Conservation (phyloP, 2,329 filamentous ascomycete species). For the Fusarium sp. region DNA sequence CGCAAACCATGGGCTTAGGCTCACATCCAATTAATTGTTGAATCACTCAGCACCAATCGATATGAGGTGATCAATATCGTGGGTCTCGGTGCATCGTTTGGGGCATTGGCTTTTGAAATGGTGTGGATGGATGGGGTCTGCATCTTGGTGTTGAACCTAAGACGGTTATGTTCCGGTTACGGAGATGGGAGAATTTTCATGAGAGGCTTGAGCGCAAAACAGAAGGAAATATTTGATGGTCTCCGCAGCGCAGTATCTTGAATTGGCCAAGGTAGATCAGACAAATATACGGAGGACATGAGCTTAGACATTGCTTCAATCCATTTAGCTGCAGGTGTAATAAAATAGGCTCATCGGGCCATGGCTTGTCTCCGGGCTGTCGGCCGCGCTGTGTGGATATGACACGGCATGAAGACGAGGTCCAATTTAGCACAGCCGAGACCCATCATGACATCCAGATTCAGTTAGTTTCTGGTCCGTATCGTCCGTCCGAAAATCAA, state of each 20-base stretch:
- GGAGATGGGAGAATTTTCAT: background rate
- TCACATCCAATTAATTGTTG: background rate
- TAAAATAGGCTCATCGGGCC: constrained; percentile 7
- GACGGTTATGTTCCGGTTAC: constrained; percentile 18
- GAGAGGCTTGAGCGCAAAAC: background rate
- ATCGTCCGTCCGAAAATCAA: constrained; percentile 26
- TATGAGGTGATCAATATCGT: constrained; percentile 43
- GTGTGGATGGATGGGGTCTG: constrained; percentile 30
- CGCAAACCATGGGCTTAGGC: constrained; percentile 6
- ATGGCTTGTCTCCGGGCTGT: constrained; percentile 16
- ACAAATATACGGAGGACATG: background rate
- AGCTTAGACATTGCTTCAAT: background rate
- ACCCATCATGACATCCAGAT: constrained; percentile 19
- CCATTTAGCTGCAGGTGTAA: background rate
- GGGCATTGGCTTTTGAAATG: constrained; percentile 10
- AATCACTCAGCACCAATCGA: constrained; percentile 36
- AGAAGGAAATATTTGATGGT: background rate
- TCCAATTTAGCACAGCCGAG: constrained; percentile 27
- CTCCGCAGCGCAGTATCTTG: no score
- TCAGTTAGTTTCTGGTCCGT: constrained; percentile 30
- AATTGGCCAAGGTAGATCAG: background rate
- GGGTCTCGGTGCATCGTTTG: constrained; percentile 19
- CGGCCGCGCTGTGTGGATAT: constrained; percentile 23
- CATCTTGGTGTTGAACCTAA: constrained; percentile 2
- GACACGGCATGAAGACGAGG: background rate